Evolutionary conservation across 352 stramenopile genomes (phyloP).

Genomic region (Pythium guiyangense): DNA sequence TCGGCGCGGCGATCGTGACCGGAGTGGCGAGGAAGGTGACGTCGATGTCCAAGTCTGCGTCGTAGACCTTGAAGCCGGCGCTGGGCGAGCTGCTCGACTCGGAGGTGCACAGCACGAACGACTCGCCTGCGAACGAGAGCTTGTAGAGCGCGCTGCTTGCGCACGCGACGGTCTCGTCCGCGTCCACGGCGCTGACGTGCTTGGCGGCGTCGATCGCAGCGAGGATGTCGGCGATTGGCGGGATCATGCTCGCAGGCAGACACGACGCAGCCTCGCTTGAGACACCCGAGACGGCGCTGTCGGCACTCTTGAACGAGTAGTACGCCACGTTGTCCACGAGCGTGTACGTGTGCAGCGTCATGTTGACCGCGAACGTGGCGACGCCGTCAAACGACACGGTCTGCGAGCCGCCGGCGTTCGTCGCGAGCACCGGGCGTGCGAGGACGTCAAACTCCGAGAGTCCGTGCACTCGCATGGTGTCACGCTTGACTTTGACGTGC

Average conservation of each 20-base stretch:
- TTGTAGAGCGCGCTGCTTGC: constrained; percentile 2
- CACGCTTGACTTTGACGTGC: too few species aligned
- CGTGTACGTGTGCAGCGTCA: too few species aligned
- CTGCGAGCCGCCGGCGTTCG: too few species aligned
- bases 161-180: background rate
- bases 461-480: too few species aligned
- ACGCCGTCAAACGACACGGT: too few species aligned
- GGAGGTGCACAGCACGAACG: constrained; percentile 40
- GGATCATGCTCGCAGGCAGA: background rate
- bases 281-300: background rate
- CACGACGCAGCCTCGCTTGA: background rate
- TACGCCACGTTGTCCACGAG: too few species aligned
- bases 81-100: background rate
- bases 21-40: constrained; percentile 22
- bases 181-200: background rate
- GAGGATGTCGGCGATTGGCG: background rate
- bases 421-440: too few species aligned
- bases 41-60: constrained; percentile 35
- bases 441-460: too few species aligned
- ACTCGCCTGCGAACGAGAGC: constrained; percentile 30
- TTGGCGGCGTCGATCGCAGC: constrained; percentile 1
- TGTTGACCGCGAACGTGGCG: too few species aligned
- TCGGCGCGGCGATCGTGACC: background rate
- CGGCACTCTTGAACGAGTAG: too few species aligned
- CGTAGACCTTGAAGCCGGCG: constrained; percentile 31